These are phyloP conservation scores for Cyanidioschyzon merolae DNA, from an alignment of 23 red algal genomes.

Conservation along the genomic window DNA sequence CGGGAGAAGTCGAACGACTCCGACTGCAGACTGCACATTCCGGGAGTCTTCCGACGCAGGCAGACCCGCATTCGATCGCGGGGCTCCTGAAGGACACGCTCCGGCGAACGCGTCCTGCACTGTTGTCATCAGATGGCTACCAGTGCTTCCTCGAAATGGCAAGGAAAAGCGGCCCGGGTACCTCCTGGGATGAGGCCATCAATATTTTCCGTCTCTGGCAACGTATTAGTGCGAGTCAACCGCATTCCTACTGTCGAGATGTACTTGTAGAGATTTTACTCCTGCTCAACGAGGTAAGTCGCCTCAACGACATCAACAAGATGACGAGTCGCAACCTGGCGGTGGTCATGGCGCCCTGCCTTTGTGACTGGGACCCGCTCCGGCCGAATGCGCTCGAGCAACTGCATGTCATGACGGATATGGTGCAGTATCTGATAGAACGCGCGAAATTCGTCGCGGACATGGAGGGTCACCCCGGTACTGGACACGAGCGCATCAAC, in stretches of 20 bases:
- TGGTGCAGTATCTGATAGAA: constrained; percentile 12
- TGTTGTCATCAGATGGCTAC: not conserved
- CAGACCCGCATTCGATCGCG: not conserved
- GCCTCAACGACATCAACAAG: not conserved
- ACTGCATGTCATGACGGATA: constrained; percentile 28
- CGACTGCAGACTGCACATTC: not conserved
- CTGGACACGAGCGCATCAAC: not conserved
- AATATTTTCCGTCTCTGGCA: constrained; percentile 15
- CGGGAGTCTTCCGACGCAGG: not conserved
- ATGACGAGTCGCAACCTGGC: constrained; percentile 30
- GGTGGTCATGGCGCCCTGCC: constrained; percentile 14
- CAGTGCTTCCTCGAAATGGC: not conserved
- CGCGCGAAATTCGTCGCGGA: not conserved
- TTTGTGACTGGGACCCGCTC: constrained; percentile 21
- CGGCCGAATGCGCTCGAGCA: constrained; percentile 4
- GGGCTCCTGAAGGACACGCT: constrained; percentile 13
- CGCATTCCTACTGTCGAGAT: not conserved
- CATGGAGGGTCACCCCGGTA: not conserved
- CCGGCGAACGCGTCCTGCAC: not conserved
- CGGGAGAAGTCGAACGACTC: not conserved
- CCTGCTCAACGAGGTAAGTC: constrained; percentile 7
- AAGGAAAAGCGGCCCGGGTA: not conserved
- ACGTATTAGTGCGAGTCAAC: not conserved
- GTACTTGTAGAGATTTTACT: not conserved
- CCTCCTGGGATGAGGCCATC: constrained; percentile 14